Conservation (phyloP, 1,139 yeast genomes). For the Protomyces gravidus region DNA sequence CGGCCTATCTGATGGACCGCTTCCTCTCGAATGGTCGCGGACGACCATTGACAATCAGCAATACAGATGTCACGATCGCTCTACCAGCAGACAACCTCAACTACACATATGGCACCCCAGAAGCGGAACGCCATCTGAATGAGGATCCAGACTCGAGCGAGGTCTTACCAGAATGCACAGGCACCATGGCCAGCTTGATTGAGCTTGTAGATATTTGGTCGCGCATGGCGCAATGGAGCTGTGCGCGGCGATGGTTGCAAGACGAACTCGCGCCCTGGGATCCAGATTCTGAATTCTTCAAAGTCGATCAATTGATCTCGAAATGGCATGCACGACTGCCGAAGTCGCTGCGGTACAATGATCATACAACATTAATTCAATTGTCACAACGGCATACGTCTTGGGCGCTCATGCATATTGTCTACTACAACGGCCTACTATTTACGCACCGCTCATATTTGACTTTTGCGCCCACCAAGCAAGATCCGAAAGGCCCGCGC, state of each 20-base stretch:
- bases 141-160: slow-evolving; percentile 11
- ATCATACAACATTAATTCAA: slow-evolving; percentile 17
- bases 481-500: slow-evolving; percentile 24
- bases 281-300: slow-evolving; percentile 9
- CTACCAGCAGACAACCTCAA: slow-evolving; percentile 25
- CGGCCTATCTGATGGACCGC: slow-evolving; percentile 21
- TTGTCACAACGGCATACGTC: slow-evolving; percentile 18
- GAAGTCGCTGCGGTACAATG: slow-evolving; percentile 16
- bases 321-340: slow-evolving; percentile 25
- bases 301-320: slow-evolving; percentile 7
- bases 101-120: slow-evolving; percentile 25
- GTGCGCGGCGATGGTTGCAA: slow-evolving; percentile 20
- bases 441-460: slow-evolving; percentile 25
- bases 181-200: slow-evolving; percentile 25
- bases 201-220: slow-evolving; percentile 23
- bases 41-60: slow-evolving; percentile 15
- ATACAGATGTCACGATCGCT: slow-evolving; percentile 16
- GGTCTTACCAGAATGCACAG: slow-evolving; percentile 20
- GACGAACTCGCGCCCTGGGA: slow-evolving; percentile 23
- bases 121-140: slow-evolving; percentile 14
- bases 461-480: slow-evolving; percentile 25
- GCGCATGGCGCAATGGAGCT: slow-evolving; percentile 26
- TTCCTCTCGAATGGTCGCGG: slow-evolving; percentile 24
- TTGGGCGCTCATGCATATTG: slow-evolving; percentile 20
- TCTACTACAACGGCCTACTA: slow-evolving; percentile 19